These are phyloP conservation scores for Begonia loranthoides DNA, from an alignment of 306 rosid species.

Conservation along the genomic window DNA sequence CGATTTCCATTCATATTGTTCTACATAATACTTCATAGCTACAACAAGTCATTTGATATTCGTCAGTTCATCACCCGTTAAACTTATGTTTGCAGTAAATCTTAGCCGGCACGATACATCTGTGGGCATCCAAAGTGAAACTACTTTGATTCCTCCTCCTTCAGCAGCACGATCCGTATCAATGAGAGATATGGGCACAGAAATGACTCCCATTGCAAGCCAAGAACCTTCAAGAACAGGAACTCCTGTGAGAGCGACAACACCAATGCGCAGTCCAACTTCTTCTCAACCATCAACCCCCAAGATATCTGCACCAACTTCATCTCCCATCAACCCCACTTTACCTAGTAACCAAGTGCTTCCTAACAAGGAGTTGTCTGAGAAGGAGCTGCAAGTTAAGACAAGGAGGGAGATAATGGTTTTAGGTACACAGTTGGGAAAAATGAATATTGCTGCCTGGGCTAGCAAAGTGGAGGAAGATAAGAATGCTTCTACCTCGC, in stretches of 20 bases:
- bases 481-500: constrained; percentile 69
- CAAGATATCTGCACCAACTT: constrained; percentile 31
- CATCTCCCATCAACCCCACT: constrained; percentile 14
- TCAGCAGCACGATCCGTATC: constrained; percentile 94
- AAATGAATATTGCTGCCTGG: constrained; percentile 95
- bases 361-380: constrained; percentile 46
- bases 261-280: constrained; percentile 80
- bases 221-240: constrained; percentile 97
- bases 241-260: constrained; percentile 88
- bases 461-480: constrained; percentile 94
- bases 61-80: neutral
- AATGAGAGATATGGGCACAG: constrained; percentile 99
- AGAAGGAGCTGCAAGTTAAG: constrained; percentile 81
- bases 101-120: constrained; percentile 77
- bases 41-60: no score
- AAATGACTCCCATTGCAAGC: constrained; percentile 97
- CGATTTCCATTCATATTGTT: no score
- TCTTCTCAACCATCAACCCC: constrained; percentile 82
- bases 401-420: constrained; percentile 86
- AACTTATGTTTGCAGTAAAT: constrained; percentile 37
- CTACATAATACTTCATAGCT: no score
- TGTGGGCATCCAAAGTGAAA: constrained; percentile 46
- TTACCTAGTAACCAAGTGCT: constrained; percentile 16
- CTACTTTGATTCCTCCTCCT: constrained; percentile 76
- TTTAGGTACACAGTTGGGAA: constrained; percentile 89